Conservation (phyloP, 1,139 yeast genomes). For the Suzukiozyma palmioleophila region DNA sequence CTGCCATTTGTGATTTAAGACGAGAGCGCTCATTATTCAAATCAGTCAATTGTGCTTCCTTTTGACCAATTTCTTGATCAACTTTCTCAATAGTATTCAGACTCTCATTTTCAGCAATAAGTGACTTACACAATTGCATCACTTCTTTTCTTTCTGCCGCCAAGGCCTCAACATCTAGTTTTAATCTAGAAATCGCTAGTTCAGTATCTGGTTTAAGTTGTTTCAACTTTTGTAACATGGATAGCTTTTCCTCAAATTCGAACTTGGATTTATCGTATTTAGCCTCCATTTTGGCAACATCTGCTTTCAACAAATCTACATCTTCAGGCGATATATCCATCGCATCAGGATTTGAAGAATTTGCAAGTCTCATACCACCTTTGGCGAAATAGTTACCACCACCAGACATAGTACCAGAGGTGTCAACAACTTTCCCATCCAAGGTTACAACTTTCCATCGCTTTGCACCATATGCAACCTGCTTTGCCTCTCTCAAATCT, state of each 20-base stretch:
- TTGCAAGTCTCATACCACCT: slow-evolving; percentile 59
- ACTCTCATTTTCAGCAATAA: slow-evolving; percentile 34
- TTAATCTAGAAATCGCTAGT: slow-evolving; percentile 51
- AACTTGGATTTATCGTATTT: slow-evolving; percentile 49
- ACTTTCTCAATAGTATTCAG: slow-evolving; percentile 19
- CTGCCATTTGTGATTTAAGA: slow-evolving; percentile 53
- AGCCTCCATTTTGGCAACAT: slow-evolving; percentile 52
- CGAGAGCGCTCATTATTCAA: slow-evolving; percentile 36
- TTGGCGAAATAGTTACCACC: slow-evolving; percentile 72
- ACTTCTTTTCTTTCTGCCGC: slow-evolving; percentile 45
- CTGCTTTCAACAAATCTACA: slow-evolving; percentile 50
- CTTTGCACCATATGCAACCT: slow-evolving; percentile 79
- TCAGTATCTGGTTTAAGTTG: slow-evolving; percentile 73
- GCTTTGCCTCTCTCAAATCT: slow-evolving; percentile 73
- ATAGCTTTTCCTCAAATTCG: slow-evolving; percentile 57
- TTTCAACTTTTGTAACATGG: slow-evolving; percentile 51
- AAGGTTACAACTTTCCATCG: slow-evolving; percentile 88
- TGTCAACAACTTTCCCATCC: slow-evolving; percentile 88
- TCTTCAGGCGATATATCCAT: slow-evolving; percentile 50
- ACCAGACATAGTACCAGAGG: slow-evolving; percentile 97
- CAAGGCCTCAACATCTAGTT: slow-evolving; percentile 64
- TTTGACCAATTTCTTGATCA: slow-evolving; percentile 33
- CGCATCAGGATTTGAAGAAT: slow-evolving; percentile 23
- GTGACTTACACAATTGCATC: slow-evolving; percentile 26
- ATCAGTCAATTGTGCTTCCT: slow-evolving; percentile 30